A percentile compares a stretch with the other conserved stretches of the same genome.
Conservation (phyloP, 768 basidiomycete species). For the Coprinopsis marcescibilis region DNA sequence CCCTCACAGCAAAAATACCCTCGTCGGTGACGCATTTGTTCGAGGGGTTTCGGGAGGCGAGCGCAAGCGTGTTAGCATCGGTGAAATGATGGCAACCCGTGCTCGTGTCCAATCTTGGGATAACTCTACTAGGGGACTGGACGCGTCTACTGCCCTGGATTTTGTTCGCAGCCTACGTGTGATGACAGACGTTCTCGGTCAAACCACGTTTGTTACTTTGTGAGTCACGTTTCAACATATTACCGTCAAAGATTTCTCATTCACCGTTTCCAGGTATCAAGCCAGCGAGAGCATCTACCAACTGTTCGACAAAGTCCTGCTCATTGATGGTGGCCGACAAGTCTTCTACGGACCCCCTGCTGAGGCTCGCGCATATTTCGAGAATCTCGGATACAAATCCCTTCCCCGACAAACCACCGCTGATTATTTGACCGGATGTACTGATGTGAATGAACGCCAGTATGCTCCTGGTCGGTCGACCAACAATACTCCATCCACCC, state of each 20-base stretch:
- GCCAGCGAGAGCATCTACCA: conserved; percentile 77
- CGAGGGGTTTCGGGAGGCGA: conserved; percentile 79
- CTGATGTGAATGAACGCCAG: conserved; percentile 82
- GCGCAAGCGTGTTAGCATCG: conserved; percentile 75
- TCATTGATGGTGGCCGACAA: conserved; percentile 75
- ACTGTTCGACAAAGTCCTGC: conserved; percentile 82
- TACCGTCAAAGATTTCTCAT: conserved; percentile 1
- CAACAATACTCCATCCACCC: conserved; percentile 57
- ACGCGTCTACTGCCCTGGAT: conserved; percentile 85
- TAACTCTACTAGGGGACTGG: conserved; percentile 75
- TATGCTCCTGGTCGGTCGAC: conserved; percentile 59
- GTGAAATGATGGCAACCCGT: conserved; percentile 81
- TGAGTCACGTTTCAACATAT: conserved; percentile 26
- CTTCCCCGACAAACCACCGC: conserved; percentile 81
- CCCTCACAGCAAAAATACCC: conserved; percentile 69
- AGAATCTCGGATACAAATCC: conserved; percentile 65
- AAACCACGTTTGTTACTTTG: conserved; percentile 77
- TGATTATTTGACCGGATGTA: conserved; percentile 80
- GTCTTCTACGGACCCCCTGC: conserved; percentile 74
- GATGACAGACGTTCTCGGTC: conserved; percentile 75
- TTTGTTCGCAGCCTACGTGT: conserved; percentile 74
- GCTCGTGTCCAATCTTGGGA: conserved; percentile 82
- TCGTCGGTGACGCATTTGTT: conserved; percentile 84
- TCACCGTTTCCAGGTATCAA: conserved; percentile 48
- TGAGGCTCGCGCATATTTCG: conserved; percentile 76